Base-by-base conservation (phyloP, 2,329 filamentous ascomycete genomes). In the Lasiodiplodia citricola region DNA sequence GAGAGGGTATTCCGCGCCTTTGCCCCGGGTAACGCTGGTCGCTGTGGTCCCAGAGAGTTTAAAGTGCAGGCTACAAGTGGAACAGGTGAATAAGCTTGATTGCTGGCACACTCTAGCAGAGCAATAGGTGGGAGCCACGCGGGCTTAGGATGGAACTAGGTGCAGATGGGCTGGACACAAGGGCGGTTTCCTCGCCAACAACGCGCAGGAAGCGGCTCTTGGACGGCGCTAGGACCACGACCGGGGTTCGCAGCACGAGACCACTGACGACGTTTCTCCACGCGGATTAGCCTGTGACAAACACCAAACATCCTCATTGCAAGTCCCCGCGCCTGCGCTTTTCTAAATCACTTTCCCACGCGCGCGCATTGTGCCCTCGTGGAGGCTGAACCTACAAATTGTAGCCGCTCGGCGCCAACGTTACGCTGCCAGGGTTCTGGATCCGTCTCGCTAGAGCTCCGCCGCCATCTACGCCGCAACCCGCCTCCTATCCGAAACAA, bases 401-500 rank as follows among this genome's bases (percentile, higher is more conserved):
- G 23, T 4, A 31, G 18, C 4, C 16, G 23, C 54, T 14, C n/a
- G 8, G 28, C 25, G 14, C 13, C 41, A n/a, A 25, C 60, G 28
- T 37, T 37, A 25, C 18, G 18, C 58, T 35, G 58, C 16, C 37
- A 18, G 18, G 44, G 44, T 35, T 63, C 38, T 35, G 44, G 44
- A 52, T 52, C 60, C 60, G 55, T 31, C 47, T 64, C 60, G 60
- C 60, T 64, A 52, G 56, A 60, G 37, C 56, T 60, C 60, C n/a
- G 58, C 57, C 58, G 60, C 44, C 60, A 47, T 31, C 60, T 38
- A 25, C 55, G 18, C 37, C 65, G 65, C 54, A 47, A n/a, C 37
- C 66, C 66, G 55, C 56, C 66, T 68, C 56, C 66, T 63, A 63
- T 58, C 65, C 52, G 18, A 2, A 44, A 14, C 44, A 23, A 52